Base-by-base conservation (phyloP, 2,329 filamentous ascomycete genomes). In the Macrophomina phaseolina region DNA sequence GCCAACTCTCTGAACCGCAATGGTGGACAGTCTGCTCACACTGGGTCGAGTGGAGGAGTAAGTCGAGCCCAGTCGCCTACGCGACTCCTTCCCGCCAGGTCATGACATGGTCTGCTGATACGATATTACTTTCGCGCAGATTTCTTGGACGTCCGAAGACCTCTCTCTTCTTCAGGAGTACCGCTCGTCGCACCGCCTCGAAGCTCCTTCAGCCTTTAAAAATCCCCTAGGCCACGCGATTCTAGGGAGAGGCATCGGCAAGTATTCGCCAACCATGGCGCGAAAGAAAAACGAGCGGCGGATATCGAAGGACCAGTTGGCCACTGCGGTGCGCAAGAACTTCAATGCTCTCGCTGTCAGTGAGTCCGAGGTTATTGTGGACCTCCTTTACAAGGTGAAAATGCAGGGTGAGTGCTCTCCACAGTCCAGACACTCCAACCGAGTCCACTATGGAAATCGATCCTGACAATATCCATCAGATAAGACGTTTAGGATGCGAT, bases 361-460 rank as follows among this genome's bases (percentile, higher is more conserved):
- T 70, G 92, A 96, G 81, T 93, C 90, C 75, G 92, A 95, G 72
- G 89, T 93, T 70, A 90, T 95, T 67, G 90, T 94, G 66, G 90
- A 91, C 70, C 88, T 93, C 75, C 83, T 93, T 68, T 91, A 92
- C 82, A 91, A 89, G 74, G 85, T 91, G 36, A 84, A 85, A 74
- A 85, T 84, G 70, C 83, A 88, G 68, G 85, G 86, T 79, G 81
- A 75, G 74, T 72, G 72, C 23, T 34, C 42, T 18, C 8, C 34
- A 23, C 32, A 45, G 5, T 12, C 28, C 23, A 18, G 30, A 46
- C 23, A 8, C 28, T 18, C 51, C 42, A 16, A 18, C 38, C 30
- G 40, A 28, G 30, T 4, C 8, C 11, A 30, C 32, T 23, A 7
- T n/a, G 16, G 36, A 36, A 5, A 30, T 30, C 53, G 12, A 6